These are phyloP conservation scores for Erigeron philadelphicus DNA, from an alignment of 140 eudicot genomes.

Conservation along the genomic window DNA sequence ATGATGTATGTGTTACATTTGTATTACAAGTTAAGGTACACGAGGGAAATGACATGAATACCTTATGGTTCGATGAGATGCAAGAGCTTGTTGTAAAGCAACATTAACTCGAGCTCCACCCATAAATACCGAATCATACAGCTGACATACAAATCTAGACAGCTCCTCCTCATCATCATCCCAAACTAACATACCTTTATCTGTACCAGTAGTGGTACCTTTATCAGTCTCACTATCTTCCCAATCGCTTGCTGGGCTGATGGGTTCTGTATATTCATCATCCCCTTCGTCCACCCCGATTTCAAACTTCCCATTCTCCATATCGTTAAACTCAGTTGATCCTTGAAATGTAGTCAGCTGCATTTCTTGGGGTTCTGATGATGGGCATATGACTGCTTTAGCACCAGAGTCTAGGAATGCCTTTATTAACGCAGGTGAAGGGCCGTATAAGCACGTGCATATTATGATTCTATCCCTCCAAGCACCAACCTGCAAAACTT, in stretches of 20 bases:
- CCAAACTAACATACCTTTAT: slow-evolving; percentile 46
- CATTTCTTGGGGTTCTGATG: slow-evolving; percentile 78
- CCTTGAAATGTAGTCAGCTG: slow-evolving; percentile 74
- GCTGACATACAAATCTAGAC: slow-evolving; percentile 55
- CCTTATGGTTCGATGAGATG: slow-evolving; percentile 61
- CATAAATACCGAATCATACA: slow-evolving; percentile 62
- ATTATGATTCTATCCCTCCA: slow-evolving; percentile 96
- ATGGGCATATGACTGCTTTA: slow-evolving; percentile 84
- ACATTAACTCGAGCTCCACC: slow-evolving; percentile 62
- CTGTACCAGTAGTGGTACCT: slow-evolving; percentile 38
- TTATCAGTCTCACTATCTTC: slow-evolving; percentile 29
- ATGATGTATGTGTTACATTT: slow-evolving; percentile 22
- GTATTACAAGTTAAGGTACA: slow-evolving; percentile 39
- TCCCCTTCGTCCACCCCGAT: slow-evolving; percentile 84
- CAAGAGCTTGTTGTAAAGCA: slow-evolving; percentile 70
- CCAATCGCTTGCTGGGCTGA: slow-evolving; percentile 83
- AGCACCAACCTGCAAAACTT: slow-evolving; percentile 65
- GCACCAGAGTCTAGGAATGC: slow-evolving; percentile 93
- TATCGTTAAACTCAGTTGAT: slow-evolving; percentile 49
- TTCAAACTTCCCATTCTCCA: slow-evolving; percentile 79
- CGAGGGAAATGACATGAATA: slow-evolving; percentile 79
- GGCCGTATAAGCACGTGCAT: slow-evolving; percentile 80
- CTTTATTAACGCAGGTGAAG: slow-evolving; percentile 62
- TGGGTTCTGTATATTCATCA: slow-evolving; percentile 58
- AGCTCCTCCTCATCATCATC: slow-evolving; percentile 88